A percentile compares a stretch with the other conserved stretches of the same genome.
phyloP scores from a whole-genome alignment of 345 rosid genomes.

The Raphanus raphanistrum region DNA sequence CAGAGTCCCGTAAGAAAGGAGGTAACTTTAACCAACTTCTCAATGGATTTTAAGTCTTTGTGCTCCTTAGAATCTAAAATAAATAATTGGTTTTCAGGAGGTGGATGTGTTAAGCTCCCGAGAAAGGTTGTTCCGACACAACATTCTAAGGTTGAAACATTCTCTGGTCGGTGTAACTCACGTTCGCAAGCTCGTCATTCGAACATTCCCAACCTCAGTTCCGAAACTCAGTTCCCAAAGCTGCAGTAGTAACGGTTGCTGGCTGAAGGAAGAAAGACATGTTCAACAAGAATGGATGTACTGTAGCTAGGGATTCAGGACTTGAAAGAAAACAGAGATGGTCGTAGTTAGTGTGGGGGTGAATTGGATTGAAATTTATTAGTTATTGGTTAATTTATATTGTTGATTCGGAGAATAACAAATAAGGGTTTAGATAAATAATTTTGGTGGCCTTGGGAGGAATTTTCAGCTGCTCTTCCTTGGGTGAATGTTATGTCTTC shows the following conservation, averaged over 20 bases:
- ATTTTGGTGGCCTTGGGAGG: slow-evolving; percentile 8
- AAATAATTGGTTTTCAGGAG: slow-evolving; percentile 4
- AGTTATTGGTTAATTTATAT: slow-evolving; percentile 10
- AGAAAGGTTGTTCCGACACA: slow-evolving; percentile 60
- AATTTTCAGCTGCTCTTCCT: slow-evolving; percentile 16
- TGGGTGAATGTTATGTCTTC: not conserved
- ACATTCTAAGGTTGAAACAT: slow-evolving; percentile 43
- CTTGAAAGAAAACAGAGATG: not conserved
- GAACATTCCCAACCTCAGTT: not conserved
- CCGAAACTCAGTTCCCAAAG: not conserved
- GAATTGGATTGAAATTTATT: slow-evolving; percentile 2
- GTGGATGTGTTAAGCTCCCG: slow-evolving; percentile 42
- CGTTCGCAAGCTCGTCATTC: slow-evolving; percentile 23
- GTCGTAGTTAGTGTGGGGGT: not conserved
- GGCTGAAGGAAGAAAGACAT: slow-evolving; percentile 41
- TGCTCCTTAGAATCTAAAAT: not conserved
- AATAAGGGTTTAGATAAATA: not conserved
- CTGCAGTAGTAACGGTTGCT: slow-evolving; percentile 52
- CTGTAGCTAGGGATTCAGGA: slow-evolving; percentile 17
- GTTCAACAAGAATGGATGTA: slow-evolving; percentile 67
- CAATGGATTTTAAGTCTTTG: not conserved
- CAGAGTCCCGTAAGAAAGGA: slow-evolving; percentile 58
- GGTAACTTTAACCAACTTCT: slow-evolving; percentile 39
- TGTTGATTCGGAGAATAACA: slow-evolving; percentile 10
- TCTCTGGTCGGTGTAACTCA: slow-evolving; percentile 32